Conservation (phyloP, 345 rosid genomes). For the Populus deltoides region DNA sequence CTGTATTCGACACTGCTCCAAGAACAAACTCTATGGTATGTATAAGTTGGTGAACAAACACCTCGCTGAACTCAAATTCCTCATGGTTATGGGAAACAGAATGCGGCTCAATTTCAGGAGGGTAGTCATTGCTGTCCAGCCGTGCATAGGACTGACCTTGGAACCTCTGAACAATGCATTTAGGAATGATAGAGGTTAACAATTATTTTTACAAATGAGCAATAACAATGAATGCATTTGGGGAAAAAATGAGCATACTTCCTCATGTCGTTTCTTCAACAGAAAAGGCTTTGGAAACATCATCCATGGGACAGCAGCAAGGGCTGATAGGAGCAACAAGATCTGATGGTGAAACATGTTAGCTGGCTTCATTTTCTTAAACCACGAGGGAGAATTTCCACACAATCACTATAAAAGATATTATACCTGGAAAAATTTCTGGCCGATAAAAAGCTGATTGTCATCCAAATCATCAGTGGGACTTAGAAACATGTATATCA, state of each 20-base stretch:
- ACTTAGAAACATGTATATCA: slow-evolving; percentile 98
- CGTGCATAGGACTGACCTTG: slow-evolving; percentile 66
- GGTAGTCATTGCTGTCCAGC: slow-evolving; percentile 60
- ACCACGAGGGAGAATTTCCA: neutral
- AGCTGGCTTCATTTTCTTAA: neutral
- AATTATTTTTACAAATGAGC: neutral
- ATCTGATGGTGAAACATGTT: slow-evolving; percentile 11
- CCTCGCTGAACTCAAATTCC: slow-evolving; percentile 93
- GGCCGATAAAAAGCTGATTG: slow-evolving; percentile 76
- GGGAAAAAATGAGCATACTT: slow-evolving; percentile 36
- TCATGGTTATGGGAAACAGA: slow-evolving; percentile 66
- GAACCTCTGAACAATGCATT: slow-evolving; percentile 58
- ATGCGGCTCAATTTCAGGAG: slow-evolving; percentile 52
- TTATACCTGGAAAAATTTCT: slow-evolving; percentile 31
- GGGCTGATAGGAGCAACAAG: slow-evolving; percentile 47
- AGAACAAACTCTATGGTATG: slow-evolving; percentile 98
- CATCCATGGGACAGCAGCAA: slow-evolving; percentile 98
- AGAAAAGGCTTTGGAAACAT: slow-evolving; percentile 91
- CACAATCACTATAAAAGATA: slow-evolving; percentile 1
- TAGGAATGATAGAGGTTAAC: slow-evolving; percentile 1
- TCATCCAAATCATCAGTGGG: slow-evolving; percentile 90
- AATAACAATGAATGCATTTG: neutral
- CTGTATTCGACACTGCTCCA: slow-evolving; percentile 97
- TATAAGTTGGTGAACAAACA: slow-evolving; percentile 92
- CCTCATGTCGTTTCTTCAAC: slow-evolving; percentile 81